Conservation (phyloP, 352 stramenopile species). For the Phytophthora sansomeana region DNA sequence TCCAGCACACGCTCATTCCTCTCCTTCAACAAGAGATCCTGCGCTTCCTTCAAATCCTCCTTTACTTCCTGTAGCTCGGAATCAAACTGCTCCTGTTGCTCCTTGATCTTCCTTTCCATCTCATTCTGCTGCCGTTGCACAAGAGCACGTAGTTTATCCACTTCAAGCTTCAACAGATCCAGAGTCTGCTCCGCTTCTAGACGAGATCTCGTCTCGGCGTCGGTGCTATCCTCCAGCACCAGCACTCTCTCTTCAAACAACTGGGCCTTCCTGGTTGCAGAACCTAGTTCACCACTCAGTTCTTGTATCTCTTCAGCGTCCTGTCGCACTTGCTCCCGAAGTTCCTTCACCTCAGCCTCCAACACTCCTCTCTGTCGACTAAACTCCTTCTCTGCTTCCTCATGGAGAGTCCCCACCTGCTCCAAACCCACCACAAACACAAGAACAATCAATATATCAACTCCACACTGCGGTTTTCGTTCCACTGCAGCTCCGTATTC, state of each 20-base stretch:
- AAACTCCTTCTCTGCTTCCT: conserved; percentile 66
- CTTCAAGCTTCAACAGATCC: conserved; percentile 73
- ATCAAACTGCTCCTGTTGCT: conserved; percentile 38
- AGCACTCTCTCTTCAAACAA: conserved; percentile 59
- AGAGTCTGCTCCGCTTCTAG: conserved; percentile 72
- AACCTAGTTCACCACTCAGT: conserved; percentile 56
- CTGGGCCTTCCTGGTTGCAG: conserved; percentile 37
- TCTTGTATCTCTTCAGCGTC: conserved; percentile 60
- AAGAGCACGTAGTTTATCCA: conserved; percentile 70
- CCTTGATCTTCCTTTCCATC: conserved; percentile 44
- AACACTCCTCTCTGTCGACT: conserved; percentile 42
- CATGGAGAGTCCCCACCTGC: conserved; percentile 58
- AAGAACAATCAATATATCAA: conserved; percentile 10
- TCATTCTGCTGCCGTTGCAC: conserved; percentile 60
- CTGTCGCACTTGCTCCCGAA: conserved; percentile 53
- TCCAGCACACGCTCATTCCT: conserved; percentile 62
- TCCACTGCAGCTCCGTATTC: conserved; percentile 1
- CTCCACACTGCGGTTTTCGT: not conserved
- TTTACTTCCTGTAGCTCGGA: conserved; percentile 45
- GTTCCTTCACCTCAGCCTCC: conserved; percentile 59
- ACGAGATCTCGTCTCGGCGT: conserved; percentile 58
- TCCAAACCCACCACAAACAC: conserved; percentile 5
- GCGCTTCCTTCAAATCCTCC: conserved; percentile 54
- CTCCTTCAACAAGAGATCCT: conserved; percentile 66
- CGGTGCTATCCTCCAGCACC: conserved; percentile 66